These are phyloP conservation scores for Clitopilus passeckerianus DNA, from an alignment of 768 basidiomycete genomes.

Conservation along the genomic window DNA sequence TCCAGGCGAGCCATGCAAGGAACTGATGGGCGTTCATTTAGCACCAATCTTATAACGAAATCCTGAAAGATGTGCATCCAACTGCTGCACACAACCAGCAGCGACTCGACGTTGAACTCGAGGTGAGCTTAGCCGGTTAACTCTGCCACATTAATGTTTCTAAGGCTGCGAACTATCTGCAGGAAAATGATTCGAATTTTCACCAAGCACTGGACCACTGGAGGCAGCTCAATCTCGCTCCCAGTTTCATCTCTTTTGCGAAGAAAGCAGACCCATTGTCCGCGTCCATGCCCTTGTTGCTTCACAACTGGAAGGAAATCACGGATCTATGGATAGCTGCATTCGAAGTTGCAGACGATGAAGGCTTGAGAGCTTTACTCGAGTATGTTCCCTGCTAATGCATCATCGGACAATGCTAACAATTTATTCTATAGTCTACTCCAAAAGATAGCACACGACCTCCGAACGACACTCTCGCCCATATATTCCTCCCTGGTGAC, in stretches of 20 bases:
- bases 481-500: slow-evolving; percentile 52
- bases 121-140: slow-evolving; percentile 31
- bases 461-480: slow-evolving; percentile 71
- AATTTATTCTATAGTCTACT: slow-evolving; percentile 45
- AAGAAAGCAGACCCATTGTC: slow-evolving; percentile 55
- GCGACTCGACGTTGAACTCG: slow-evolving; percentile 57
- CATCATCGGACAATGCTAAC: neutral
- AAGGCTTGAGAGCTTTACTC: slow-evolving; percentile 67
- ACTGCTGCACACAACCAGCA: slow-evolving; percentile 57
- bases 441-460: slow-evolving; percentile 74
- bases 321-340: slow-evolving; percentile 59
- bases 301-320: slow-evolving; percentile 76
- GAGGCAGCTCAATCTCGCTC: slow-evolving; percentile 76
- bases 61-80: slow-evolving; percentile 66
- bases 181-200: slow-evolving; percentile 82
- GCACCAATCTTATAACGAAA: slow-evolving; percentile 72
- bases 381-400: slow-evolving; percentile 51
- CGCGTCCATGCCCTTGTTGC: slow-evolving; percentile 72
- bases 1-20: neutral
- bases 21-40: slow-evolving; percentile 18
- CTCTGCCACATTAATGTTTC: neutral
- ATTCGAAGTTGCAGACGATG: slow-evolving; percentile 58
- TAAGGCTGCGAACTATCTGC: neutral
- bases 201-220: slow-evolving; percentile 68
- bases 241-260: slow-evolving; percentile 69